Evolutionary conservation across 148 eudicot species (phyloP).

Genomic region (Drosera capensis): DNA sequence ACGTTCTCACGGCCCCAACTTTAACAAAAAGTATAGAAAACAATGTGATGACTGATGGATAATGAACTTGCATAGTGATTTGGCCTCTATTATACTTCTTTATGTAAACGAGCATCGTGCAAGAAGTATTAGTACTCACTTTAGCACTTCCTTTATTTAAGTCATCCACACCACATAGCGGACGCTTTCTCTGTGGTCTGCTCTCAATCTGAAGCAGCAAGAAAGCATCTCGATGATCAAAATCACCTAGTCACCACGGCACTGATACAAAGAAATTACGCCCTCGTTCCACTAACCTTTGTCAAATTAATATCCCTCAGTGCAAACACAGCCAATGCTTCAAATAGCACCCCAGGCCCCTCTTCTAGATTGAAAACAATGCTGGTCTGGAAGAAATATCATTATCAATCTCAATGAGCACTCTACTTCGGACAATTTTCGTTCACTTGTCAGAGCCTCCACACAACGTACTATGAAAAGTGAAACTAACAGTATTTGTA

Average conservation of each 20-base stretch:
- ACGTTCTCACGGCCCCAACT: too few relatives aligned
- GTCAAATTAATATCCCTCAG: conserved; percentile 66
- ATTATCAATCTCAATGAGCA: background rate
- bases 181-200: conserved; percentile 82
- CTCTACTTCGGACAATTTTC: background rate
- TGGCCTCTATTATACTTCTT: background rate
- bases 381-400: conserved; percentile 45
- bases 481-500: background rate
- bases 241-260: background rate
- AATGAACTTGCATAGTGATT: background rate
- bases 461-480: background rate
- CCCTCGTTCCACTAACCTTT: conserved; percentile 30
- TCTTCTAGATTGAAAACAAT: conserved; percentile 80
- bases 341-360: conserved; percentile 84
- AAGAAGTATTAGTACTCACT: conserved; percentile 43
- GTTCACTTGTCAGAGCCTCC: conserved; percentile 1
- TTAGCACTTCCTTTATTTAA: conserved; percentile 68
- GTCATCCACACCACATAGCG: conserved; percentile 83
- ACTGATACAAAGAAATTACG: background rate
- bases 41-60: too few relatives aligned
- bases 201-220: conserved; percentile 63
- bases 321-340: conserved; percentile 90
- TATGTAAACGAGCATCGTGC: background rate
- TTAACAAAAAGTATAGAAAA: too few relatives aligned
- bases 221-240: conserved; percentile 3